Base-by-base conservation (phyloP, 2,329 filamentous ascomycete genomes). In the Pyricularia sp. region DNA sequence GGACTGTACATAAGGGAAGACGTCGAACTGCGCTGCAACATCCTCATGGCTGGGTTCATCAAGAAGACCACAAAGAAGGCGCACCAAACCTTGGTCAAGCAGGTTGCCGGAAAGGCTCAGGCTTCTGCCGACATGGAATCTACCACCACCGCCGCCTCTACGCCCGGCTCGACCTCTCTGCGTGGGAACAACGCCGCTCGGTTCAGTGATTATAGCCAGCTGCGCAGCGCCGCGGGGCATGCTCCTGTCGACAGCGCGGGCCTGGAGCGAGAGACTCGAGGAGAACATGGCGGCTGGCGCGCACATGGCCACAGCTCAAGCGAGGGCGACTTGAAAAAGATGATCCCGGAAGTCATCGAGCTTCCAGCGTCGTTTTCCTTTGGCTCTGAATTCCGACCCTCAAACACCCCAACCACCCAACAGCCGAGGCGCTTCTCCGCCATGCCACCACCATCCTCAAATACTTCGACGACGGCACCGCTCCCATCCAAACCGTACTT, bases 1-100 rank as follows among this genome's bases (percentile, higher is more conserved):
- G 93, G 92, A 0, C 81, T 97, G 14, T 96, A 93, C 76, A 81
- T 97, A 61, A 85, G 91, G n/a, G 93, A 97, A 81, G 93, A 97
- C 72, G 89, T 95, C 66, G 90, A 93, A 71, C 88, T 97, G 83
- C 86, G 86, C 69, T 96, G 92, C 80, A 94, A 93, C 74, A 81
- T 93, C 69, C 81, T 95, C 71, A 86, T 95, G 81, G 84, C 88
- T 0, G 80, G 81, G 9, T 96, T 96, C 75, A 91, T 97, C 70
- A 94, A 92, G 82, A 91, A 88, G 79, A 95, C 92, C 17, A 84
- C 96, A 64, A 91, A 91, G 74, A 92, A 91, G 75, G 87, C 91
- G 0, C 92, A 96, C 74, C 84, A 82, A 11, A 82, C 85, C 2
- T 83, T 97, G 4, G 90, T 94, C 2, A 87, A 90, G 3, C 80